Evolutionary conservation across 371 early-diverging fungal species (phyloP), one percentile per base, ranked within the genome.

Genomic region (Sporodiniella umbellata): DNA sequence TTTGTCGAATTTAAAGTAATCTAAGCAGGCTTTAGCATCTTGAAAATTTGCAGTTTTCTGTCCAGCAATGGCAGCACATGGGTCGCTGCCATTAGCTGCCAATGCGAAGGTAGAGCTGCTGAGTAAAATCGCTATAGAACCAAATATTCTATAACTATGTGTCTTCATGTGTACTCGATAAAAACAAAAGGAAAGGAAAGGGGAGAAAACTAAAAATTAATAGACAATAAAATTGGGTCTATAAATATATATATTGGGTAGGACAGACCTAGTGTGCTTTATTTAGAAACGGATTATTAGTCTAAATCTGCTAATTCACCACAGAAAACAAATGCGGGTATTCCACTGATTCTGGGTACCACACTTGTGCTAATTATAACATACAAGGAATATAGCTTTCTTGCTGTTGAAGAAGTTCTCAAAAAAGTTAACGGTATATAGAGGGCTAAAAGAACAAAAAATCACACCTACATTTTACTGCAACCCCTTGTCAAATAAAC

Each of bases 11-110:
- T 72, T 66, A 53, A 76, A 76, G 44, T 68, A 59, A 19, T 76
- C 68, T 28, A 76, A 62, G 58, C 76, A 76, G 12, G 72, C 76
- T 51, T 64, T 76, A 22, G 76, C 76, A 43, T 76, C 68, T 5
- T 44, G 31, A 33, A 65, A 72, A 40, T 64, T 66, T 12, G 76
- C 72, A 33, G 63, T 76, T 15, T 48, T 45, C 33, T 70, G 57
- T n/a, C 72, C 68, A 23, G 76, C 68, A 56, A 76, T 70, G 21
- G 54, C 58, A 11, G 70, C 59, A 54, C 76, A 76, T 14, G 76
- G 70, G 54, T 75, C 75, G 21, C 10, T 40, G 8, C 8, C 15
- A 8, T 40, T 40, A 5, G 40, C 12, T 40, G 40, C 12, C 8
- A 12, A 6, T 11, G 33, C 53, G 33, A 56, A 56, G 14, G 47